Evolutionary conservation across 148 eudicot genomes (phyloP).

Genomic region (Camellia sinensis): DNA sequence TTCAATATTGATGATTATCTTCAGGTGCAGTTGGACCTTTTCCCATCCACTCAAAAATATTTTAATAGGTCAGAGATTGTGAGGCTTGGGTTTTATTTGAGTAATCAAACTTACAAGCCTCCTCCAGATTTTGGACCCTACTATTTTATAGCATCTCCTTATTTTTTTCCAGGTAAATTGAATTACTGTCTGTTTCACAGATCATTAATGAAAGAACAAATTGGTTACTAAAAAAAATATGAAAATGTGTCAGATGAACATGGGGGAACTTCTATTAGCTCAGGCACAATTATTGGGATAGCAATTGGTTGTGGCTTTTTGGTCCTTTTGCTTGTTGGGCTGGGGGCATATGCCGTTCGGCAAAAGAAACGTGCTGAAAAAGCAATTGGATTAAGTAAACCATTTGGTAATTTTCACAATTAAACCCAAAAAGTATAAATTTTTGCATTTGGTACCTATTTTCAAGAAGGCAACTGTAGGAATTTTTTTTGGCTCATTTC

Average conservation of each 20-base stretch:
- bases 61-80: conserved; percentile 63
- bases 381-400: conserved; percentile 64
- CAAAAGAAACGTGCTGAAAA: conserved; percentile 75
- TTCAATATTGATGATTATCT: conserved; percentile 76
- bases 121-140: conserved; percentile 78
- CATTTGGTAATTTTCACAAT: conserved; percentile 54
- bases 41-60: conserved; percentile 54
- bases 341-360: conserved; percentile 58
- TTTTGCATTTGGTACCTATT: neutral
- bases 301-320: conserved; percentile 46
- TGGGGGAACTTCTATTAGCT: conserved; percentile 37
- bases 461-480: neutral
- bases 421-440: neutral
- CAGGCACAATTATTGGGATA: conserved; percentile 49
- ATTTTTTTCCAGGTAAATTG: conserved; percentile 62
- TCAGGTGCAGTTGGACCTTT: conserved; percentile 66
- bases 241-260: conserved; percentile 34
- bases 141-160: conserved; percentile 69
- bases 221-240: neutral
- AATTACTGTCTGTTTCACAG: neutral
- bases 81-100: conserved; percentile 67
- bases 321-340: conserved; percentile 52
- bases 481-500: conserved; percentile 1
- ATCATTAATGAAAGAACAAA: neutral
- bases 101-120: conserved; percentile 79